These are phyloP conservation scores for Komagataella mondaviorum DNA, from an alignment of 805 yeast species.

Conservation along the genomic window DNA sequence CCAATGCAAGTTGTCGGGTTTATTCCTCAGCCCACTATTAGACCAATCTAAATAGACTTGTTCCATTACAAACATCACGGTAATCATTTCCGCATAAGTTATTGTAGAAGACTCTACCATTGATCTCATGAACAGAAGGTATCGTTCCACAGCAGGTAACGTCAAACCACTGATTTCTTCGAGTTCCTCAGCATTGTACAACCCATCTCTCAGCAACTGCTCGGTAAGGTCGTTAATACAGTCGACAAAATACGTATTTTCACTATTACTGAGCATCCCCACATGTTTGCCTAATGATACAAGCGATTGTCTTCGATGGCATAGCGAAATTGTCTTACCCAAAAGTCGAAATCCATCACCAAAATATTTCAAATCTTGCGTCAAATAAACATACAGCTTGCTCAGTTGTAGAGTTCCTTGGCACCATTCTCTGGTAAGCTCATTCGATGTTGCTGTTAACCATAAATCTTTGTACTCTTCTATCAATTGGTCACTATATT, in stretches of 20 bases:
- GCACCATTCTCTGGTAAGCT: slow-evolving; percentile 30
- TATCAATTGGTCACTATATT: slow-evolving; percentile 11
- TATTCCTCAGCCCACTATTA: slow-evolving; percentile 14
- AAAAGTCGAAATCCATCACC: slow-evolving; percentile 26
- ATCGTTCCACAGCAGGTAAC: slow-evolving; percentile 23
- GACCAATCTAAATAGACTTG: slow-evolving; percentile 42
- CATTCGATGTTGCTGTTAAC: slow-evolving; percentile 21
- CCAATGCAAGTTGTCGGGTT: slow-evolving; percentile 22
- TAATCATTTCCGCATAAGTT: slow-evolving; percentile 26
- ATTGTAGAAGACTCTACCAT: slow-evolving; percentile 14
- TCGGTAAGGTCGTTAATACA: slow-evolving; percentile 14
- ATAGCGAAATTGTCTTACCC: slow-evolving; percentile 28
- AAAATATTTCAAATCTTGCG: slow-evolving; percentile 36
- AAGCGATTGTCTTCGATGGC: slow-evolving; percentile 24
- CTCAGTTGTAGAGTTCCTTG: slow-evolving; percentile 28
- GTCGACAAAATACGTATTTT: slow-evolving; percentile 31
- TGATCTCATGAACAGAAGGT: slow-evolving; percentile 20
- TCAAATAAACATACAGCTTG: slow-evolving; percentile 27
- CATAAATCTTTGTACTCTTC: slow-evolving; percentile 12
- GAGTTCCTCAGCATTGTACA: slow-evolving; percentile 11
- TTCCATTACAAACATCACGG: slow-evolving; percentile 33
- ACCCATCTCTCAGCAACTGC: slow-evolving; percentile 5
- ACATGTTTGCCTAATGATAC: slow-evolving; percentile 32
- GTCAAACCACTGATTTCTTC: slow-evolving; percentile 2
- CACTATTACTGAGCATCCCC: slow-evolving; percentile 34